Base-by-base conservation (phyloP, 1,284 basidiomycete species). In the Fistulinella staudtii region DNA sequence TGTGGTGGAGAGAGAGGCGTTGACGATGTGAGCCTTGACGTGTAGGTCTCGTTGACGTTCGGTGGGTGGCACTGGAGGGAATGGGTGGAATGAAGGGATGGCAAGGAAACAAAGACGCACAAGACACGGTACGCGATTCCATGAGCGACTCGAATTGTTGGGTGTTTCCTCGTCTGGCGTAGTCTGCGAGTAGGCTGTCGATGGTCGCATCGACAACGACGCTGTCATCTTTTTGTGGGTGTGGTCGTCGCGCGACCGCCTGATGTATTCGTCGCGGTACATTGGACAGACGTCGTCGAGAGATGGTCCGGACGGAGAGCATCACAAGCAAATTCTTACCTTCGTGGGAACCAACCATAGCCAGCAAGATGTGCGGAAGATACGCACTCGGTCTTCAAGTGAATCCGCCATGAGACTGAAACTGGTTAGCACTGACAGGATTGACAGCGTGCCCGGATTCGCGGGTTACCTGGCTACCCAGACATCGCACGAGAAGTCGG, bases 361-460 rank as follows among this genome's bases (percentile, higher is more conserved):
- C n/a, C n/a, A n/a, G n/a, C n/a, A n/a, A n/a, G n/a, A 83, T 84
- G 83, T 84, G 82, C 54, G 82, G 80, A 33, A 71, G 83, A 48
- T 85, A 75, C 58, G 73, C 83, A 7, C 65, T 85, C 1, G 73
- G 75, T 15, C 59, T 77, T 7, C 64, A 72, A 44, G 78, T 77
- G 24, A 48, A 10, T 24, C 28, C 10, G 7, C 14, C n/a, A n/a
- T n/a, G n/a, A n/a, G n/a, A n/a, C n/a, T n/a, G n/a, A n/a, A n/a
- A n/a, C n/a, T n/a, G n/a, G n/a, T n/a, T n/a, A n/a, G n/a, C n/a
- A n/a, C n/a, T n/a, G n/a, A n/a, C 15, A 46, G 15, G 1, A 4
- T 18, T n/a, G 10, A 8, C 39, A 61, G 60, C 63, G 30, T 20
- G 49, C 63, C n/a, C 47, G 76, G 43, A 68, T 77, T 21, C 65